phyloP scores from a whole-genome alignment of 2,329 filamentous ascomycete genomes.

The Blumeria graminis region DNA sequence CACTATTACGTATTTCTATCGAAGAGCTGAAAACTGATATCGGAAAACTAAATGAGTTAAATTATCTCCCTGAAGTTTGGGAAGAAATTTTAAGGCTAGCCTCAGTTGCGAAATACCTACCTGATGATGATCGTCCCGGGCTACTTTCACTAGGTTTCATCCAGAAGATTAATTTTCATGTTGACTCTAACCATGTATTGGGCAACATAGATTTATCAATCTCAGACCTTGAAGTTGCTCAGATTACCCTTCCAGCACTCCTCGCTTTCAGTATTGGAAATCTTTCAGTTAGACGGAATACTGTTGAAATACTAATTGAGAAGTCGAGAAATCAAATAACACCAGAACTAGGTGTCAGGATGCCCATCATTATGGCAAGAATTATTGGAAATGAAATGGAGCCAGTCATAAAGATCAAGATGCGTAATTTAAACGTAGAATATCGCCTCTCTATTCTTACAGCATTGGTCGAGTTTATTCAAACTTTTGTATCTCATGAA shows the following conservation, averaged over 20 bases:
- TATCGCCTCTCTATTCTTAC: slow-evolving; percentile 70
- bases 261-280: slow-evolving; percentile 50
- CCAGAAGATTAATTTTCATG: slow-evolving; percentile 32
- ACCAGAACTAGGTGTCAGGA: slow-evolving; percentile 12
- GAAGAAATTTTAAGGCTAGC: slow-evolving; percentile 64
- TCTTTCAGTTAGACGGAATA: slow-evolving; percentile 37
- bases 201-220: slow-evolving; percentile 37
- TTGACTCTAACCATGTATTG: slow-evolving; percentile 43
- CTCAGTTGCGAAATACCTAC: slow-evolving; percentile 78
- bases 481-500: slow-evolving; percentile 44
- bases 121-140: slow-evolving; percentile 83
- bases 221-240: slow-evolving; percentile 42
- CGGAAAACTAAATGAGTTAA: slow-evolving; percentile 37
- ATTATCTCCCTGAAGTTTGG: slow-evolving; percentile 43
- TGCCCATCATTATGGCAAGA: slow-evolving; percentile 60
- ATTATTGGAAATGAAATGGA: slow-evolving; percentile 91
- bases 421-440: slow-evolving; percentile 66
- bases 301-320: slow-evolving; percentile 46
- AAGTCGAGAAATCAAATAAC: slow-evolving; percentile 17
- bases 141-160: slow-evolving; percentile 51
- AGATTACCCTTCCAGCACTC: slow-evolving; percentile 67
- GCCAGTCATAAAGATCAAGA: slow-evolving; percentile 65
- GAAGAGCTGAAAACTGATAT: slow-evolving; percentile 39
- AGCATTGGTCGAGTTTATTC: slow-evolving; percentile 47
- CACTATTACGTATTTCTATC: slow-evolving; percentile 48